Base-by-base conservation (phyloP, 148 eudicot genomes). In the Rhododendron mucronatum region DNA sequence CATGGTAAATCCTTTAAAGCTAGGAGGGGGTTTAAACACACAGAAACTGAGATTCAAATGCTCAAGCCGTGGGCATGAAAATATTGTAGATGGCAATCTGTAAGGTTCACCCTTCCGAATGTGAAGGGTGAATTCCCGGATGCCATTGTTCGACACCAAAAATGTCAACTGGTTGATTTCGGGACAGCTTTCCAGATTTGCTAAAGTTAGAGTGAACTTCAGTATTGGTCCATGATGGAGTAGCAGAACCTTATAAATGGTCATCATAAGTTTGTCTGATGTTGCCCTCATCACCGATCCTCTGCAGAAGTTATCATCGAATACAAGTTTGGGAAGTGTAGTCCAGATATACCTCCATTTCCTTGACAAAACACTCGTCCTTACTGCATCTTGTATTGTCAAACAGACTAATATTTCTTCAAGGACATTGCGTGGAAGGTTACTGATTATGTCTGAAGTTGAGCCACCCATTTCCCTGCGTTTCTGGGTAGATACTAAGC, bases 311-410 rank as follows among this genome's bases (percentile, higher is more conserved):
- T 2, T 23, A 12, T 20, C 6, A 59, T 39, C 44, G 48, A 12
- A 83, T 35, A 74, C 53, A 28, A 86, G 79, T 14, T 75, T 9
- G 0, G 87, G 71, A 86, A 89, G 33, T 20, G 18, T 71, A 61
- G 51, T 41, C 90, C 90, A 86, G 15, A 53, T 59, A n/a, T 80
- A 30, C 13, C 71, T 84, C 90, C 87, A 61, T 23, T 61, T 61
- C 26, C 69, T 61, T 61, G 69, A 61, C 28, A 59, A 5, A 59
- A 59, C 23, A 78, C 90, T 84, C 12, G 90, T 86, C 44, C 87
- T 86, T 2, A 33, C 83, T 1, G 87, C 89, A 71, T 88, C 85
- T 21, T 47, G 12, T 18, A 85, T 7, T 0, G 84, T 48, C 23
- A 86, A 71, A 57, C 74, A n/a, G 69, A 50, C 59, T 9, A 89